phyloP scores from a whole-genome alignment of 1,284 basidiomycete species.

The Fomitopsis schrenkii region DNA sequence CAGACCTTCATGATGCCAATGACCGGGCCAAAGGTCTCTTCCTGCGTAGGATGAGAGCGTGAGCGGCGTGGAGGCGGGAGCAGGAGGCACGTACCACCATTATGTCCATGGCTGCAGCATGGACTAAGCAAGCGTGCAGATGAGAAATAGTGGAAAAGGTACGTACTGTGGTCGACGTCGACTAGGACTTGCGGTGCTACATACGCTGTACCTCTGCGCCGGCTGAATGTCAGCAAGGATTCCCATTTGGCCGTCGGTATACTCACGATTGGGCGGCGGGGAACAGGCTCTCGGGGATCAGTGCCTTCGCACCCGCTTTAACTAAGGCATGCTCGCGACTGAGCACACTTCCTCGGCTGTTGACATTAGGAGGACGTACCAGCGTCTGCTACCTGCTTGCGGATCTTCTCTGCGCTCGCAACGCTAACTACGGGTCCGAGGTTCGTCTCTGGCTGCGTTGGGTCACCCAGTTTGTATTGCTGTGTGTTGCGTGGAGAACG shows the following conservation, averaged over 20 bases:
- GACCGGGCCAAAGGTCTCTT: conserved; percentile 88
- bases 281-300: conserved; percentile 74
- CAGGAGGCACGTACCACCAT: conserved; percentile 60
- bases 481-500: conserved; percentile 18
- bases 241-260: not conserved
- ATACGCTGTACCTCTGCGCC: conserved; percentile 68
- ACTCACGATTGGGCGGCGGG: conserved; percentile 62
- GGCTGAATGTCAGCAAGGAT: not conserved
- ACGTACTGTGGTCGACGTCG: conserved; percentile 82
- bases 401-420: conserved; percentile 78
- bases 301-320: conserved; percentile 69
- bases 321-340: conserved; percentile 38
- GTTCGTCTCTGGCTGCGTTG: conserved; percentile 67
- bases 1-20: conserved; percentile 85
- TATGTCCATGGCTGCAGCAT: conserved; percentile 73
- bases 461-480: conserved; percentile 85
- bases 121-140: not conserved
- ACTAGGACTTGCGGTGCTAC: conserved; percentile 89
- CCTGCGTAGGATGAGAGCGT: conserved; percentile 34
- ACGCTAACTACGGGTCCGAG: conserved; percentile 91
- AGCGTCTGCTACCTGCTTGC: conserved; percentile 84
- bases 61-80: not conserved
- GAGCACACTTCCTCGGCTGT: not conserved
- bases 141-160: not conserved
- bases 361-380: conserved; percentile 35